Base-by-base conservation (phyloP, 129 eudicot species). In the Helichrysum umbraculigerum region DNA sequence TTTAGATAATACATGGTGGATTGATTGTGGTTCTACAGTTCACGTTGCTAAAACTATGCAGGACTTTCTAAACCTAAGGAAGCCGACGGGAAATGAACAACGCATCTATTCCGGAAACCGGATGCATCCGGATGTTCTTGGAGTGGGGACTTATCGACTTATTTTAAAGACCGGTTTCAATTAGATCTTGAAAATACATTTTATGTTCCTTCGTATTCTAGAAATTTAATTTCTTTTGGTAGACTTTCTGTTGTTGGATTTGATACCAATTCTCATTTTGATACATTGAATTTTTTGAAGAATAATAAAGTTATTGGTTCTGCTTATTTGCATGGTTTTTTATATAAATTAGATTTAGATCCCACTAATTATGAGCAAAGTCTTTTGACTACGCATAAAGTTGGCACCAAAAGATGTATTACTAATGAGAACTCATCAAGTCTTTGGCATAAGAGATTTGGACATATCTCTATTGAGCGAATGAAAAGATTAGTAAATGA, bases 251-350 rank as follows among this genome's bases (percentile, higher is more conserved):
- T 56, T n/a, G n/a, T 56, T 56, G 61, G 62, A n/a, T 56, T 7
- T 56, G 62, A 56, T 56, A 56, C 62, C 62, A 56, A 56, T 56
- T 56, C 62, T 56, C 62, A 56, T 56, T 9, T 56, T 56, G 19
- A 56, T 3, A 56, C 28, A 6, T 17, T 56, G 25, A 56, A 56
- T 9, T n/a, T 56, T 56, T 56, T n/a, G 62, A 56, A 56, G 62
- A 56, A 56, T 56, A 56, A 56, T 56, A n/a, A 56, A 56, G 21
- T 56, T n/a, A 22, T 56, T n/a, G 62, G 25, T 56, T 56, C 10
- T 5, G 61, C 3, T 56, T 19, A 16, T 56, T 56, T 56, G 28
- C 22, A 56, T 56, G 62, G 61, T 56, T 56, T 56, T 56, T 56
- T 56, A n/a, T 56, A n/a, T 19, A 19, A 22, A n/a, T 5, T 56